Conservation (phyloP, 2,329 filamentous ascomycete genomes). For the Talaromyces islandicus region DNA sequence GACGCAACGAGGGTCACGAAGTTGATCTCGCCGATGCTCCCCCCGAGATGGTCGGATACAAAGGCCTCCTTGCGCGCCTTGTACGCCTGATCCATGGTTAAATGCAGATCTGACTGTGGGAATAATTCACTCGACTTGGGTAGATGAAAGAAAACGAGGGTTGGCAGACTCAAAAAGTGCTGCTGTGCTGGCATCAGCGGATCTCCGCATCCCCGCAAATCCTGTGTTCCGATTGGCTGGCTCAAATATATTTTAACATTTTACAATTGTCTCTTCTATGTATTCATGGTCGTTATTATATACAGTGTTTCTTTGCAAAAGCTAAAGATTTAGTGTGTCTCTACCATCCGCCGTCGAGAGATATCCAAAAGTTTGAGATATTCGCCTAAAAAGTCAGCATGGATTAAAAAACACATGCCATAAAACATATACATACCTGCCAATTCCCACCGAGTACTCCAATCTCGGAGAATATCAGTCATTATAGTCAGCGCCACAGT, state of each 20-base stretch:
- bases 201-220: not conserved
- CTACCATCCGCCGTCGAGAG: not conserved
- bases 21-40: constrained; percentile 79
- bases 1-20: constrained; percentile 77
- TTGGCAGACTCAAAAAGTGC: no score
- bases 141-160: not conserved
- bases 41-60: constrained; percentile 84
- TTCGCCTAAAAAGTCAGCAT: constrained; percentile 10
- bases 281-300: not conserved
- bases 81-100: constrained; percentile 53
- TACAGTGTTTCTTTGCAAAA: not conserved
- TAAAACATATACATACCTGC: constrained; percentile 3
- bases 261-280: not conserved
- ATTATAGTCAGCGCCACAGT: constrained; percentile 13
- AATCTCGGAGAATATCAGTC: constrained; percentile 13
- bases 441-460: constrained; percentile 16
- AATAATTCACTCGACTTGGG: not conserved
- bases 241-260: not conserved
- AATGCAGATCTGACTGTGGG: not conserved
- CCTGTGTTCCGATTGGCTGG: not conserved
- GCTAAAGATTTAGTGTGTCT: not conserved
- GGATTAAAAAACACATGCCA: not conserved
- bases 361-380: constrained; percentile 18
- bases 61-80: constrained; percentile 93
- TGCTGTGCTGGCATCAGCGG: not conserved